Evolutionary conservation across 1,284 basidiomycete genomes (phyloP), one percentile per base, ranked within the genome.

Genomic region (Cryptococcus deneoformans): DNA sequence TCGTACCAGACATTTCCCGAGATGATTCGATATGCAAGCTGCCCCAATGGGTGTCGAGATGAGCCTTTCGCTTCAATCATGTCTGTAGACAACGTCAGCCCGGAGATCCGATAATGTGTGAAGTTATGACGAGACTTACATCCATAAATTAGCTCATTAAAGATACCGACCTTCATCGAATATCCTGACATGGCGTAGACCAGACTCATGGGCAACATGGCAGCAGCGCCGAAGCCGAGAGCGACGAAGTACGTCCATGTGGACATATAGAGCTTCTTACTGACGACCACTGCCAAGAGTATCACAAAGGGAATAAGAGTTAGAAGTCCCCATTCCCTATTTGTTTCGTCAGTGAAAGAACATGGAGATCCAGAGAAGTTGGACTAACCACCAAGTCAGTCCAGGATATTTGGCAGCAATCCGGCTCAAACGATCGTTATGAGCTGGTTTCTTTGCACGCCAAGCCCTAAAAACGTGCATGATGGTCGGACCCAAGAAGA

Each of bases 1-100:
- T 63, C 59, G 38, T 63, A 63, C 61, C 61, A 63, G 8, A 58
- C 57, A 40, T 62, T 59, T 42, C 64, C 64, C 1, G 62, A 64
- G 42, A 65, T 58, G 46, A 64, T 61, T 20, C 64, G 60, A 46
- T 64, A 66, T 3, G 62, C 58, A 14, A 65, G 60, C 36, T 58
- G 58, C 8, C 62, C 63, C 8, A 65, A 51, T 6, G 64, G 63
- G 44, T 65, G 62, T 24, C 62, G 49, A 10, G 58, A 59, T 29
- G 62, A 60, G n/a, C 62, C 63, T 8, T 48, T 49, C 36, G 52
- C 59, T 36, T 63, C 57, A 48, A 63, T 60, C 57, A 57, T 53
- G 46, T 61, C 57, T 57, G 46, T 12, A n/a, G n/a, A n/a, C 20
- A 0, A 52, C 5, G 36, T 20, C 20, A 9, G 14, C 29, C 5